Base-by-base conservation (phyloP, 192 early-diverging fungal genomes). In the Pilobolus umbonatus region DNA sequence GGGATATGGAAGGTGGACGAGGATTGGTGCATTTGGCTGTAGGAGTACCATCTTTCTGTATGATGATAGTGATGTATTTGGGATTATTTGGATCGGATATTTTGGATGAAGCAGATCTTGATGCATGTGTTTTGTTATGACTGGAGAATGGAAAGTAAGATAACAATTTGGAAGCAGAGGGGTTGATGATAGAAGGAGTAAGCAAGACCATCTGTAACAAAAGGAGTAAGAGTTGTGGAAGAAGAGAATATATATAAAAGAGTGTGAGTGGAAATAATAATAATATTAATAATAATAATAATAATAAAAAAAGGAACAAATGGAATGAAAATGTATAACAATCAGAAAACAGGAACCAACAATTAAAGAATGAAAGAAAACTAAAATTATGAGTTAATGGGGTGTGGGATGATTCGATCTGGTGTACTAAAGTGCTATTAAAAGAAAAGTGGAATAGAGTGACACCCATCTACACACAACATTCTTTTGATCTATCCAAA, bases 41-140 rank as follows among this genome's bases (percentile, higher is more conserved):
- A 3, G 61, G 61, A 25, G 43, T 38, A 19, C 61, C 61, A 53
- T 62, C 61, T 36, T 62, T 62, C 12, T 35, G 39, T 26, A 62
- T 42, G 9, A 62, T 19, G 14, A 62, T 62, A 1, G 49, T 51
- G 22, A 62, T 55, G 46, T 45, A 62, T 15, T 49, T 45, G 31
- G 61, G 61, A 26, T 45, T 59, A 38, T 26, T 61, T 4, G 28
- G 42, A 19, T 40, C 42, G 7, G 46, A 36, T 26, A 22, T 21
- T 9, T 49, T 50, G 11, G 47, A 61, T 25, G 35, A 40, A 17
- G 38, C 42, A 40, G 36, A 22, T 17, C 7, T 5, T 30, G 58
- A 31, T 5, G 17, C 7, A 17, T 17, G 12, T n/a, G 19, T 44
- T 7, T 45, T 62, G 14, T 31, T 52, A 25, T 42, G 35, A 43